A percentile compares a stretch with the other conserved stretches of the same genome.
Conservation (phyloP, 352 stramenopile species). For the Pythium aquatile region DNA sequence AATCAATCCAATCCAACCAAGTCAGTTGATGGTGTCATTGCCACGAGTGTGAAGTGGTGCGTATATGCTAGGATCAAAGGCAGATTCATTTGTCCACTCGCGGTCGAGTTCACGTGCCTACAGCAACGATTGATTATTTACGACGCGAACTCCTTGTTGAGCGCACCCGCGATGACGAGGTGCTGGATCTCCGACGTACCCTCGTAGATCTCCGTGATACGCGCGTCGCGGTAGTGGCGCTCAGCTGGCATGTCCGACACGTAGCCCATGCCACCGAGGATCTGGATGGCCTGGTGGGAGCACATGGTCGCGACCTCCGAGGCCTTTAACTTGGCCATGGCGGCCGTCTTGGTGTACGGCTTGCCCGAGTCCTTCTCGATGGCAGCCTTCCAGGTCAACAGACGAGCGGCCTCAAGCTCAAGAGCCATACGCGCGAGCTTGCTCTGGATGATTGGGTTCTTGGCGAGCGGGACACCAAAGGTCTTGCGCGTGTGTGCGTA, state of each 20-base stretch:
- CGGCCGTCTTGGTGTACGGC: conserved; percentile 92
- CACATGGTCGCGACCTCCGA: conserved; percentile 95
- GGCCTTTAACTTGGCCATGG: conserved; percentile 96
- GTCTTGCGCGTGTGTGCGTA: conserved; percentile 94
- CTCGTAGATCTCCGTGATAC: conserved; percentile 98
- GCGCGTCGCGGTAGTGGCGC: conserved; percentile 95
- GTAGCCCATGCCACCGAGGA: conserved; percentile 95
- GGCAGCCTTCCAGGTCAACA: conserved; percentile 94
- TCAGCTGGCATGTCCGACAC: conserved; percentile 97
- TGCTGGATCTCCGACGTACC: conserved; percentile 97
- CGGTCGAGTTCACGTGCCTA: not conserved
- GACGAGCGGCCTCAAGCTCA: conserved; percentile 90
- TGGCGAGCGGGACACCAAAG: conserved; percentile 92
- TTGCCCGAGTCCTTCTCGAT: conserved; percentile 90
- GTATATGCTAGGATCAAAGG: not conserved
- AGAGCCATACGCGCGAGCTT: conserved; percentile 95
- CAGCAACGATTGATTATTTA: conserved; percentile 19
- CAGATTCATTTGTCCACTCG: not conserved
- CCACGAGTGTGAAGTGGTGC: no score
- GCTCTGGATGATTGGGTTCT: conserved; percentile 85
- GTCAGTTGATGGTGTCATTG: not conserved
- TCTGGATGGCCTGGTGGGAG: conserved; percentile 95
- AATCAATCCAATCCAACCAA: not conserved
- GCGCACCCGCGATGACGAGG: conserved; percentile 92
- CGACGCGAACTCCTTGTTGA: conserved; percentile 96